These are phyloP conservation scores for Starmerella floricola DNA, from an alignment of 805 yeast species.

Conservation along the genomic window DNA sequence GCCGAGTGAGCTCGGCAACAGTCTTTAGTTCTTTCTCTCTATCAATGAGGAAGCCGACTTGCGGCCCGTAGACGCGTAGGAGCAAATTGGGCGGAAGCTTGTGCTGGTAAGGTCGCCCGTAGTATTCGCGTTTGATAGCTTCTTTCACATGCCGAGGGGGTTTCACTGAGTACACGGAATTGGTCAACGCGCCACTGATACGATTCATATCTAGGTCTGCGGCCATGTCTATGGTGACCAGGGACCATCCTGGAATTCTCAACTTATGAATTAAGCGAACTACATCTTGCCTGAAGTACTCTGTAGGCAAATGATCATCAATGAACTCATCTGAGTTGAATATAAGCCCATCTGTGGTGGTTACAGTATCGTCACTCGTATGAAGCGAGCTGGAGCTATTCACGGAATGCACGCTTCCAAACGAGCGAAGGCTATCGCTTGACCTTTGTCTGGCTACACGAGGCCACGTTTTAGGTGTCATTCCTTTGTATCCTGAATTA, in stretches of 20 bases:
- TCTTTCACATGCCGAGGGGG: slow-evolving; percentile 36
- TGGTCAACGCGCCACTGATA: slow-evolving; percentile 88
- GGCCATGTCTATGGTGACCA: slow-evolving; percentile 33
- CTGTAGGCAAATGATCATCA: slow-evolving; percentile 70
- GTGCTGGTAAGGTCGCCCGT: slow-evolving; percentile 24
- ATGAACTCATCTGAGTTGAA: slow-evolving; percentile 42
- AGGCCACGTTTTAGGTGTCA: slow-evolving; percentile 10
- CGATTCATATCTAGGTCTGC: slow-evolving; percentile 44
- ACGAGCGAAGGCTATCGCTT: slow-evolving; percentile 7
- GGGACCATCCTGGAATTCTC: slow-evolving; percentile 69
- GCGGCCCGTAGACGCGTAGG: slow-evolving; percentile 77
- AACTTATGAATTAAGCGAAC: slow-evolving; percentile 50
- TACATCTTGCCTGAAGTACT: slow-evolving; percentile 73
- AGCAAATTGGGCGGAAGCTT: slow-evolving; percentile 47
- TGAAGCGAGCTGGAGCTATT: neutral
- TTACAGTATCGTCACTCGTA: neutral
- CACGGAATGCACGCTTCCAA: neutral
- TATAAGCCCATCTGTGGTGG: slow-evolving; percentile 7
- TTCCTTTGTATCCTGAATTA: neutral
- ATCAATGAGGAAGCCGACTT: slow-evolving; percentile 75
- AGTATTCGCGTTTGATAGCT: slow-evolving; percentile 27
- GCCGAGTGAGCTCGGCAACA: slow-evolving; percentile 57
- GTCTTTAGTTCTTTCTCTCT: slow-evolving; percentile 66
- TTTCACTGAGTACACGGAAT: slow-evolving; percentile 69
- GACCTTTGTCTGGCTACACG: slow-evolving; percentile 5